Percentiles rank a stretch among this genome's conserved stretches.
Evolutionary conservation across 495 filamentous ascomycete species (phyloP).

Genomic region (Evansstolkia leycettana): DNA sequence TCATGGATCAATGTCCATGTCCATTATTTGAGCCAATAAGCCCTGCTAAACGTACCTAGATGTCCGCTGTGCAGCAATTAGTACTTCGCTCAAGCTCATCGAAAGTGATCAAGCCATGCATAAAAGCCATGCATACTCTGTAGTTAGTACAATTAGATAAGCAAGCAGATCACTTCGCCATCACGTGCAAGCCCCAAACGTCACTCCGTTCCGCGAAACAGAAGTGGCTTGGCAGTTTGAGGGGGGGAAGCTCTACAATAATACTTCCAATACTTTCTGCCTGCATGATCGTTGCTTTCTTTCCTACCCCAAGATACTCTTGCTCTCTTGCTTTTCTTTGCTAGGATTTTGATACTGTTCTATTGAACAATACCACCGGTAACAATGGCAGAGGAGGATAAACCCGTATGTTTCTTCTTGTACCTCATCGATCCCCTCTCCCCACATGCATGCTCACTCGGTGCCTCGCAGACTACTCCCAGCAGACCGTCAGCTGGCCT

Average conservation of each 20-base stretch:
- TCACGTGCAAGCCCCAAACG: slow-evolving; percentile 23
- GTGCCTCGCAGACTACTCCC: slow-evolving; percentile 16
- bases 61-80: too few relatives aligned
- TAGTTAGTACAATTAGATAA: too few relatives aligned
- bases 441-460: slow-evolving; percentile 12
- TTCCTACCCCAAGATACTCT: neutral
- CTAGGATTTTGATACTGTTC: too few relatives aligned
- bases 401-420: slow-evolving; percentile 18
- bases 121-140: too few relatives aligned
- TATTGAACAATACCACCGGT: neutral
- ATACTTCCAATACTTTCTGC: slow-evolving; percentile 15
- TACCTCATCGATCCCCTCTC: neutral
- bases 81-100: too few relatives aligned
- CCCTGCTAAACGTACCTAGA: too few relatives aligned
- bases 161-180: too few relatives aligned
- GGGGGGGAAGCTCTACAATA: neutral
- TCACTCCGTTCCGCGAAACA: too few relatives aligned
- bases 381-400: slow-evolving; percentile 29
- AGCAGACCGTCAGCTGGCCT: slow-evolving; percentile 20
- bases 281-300: slow-evolving; percentile 4
- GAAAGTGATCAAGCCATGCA: too few relatives aligned
- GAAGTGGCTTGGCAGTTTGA: neutral
- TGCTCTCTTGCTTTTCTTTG: too few relatives aligned
- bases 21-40: too few relatives aligned
- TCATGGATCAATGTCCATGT: too few relatives aligned